Base-by-base conservation (phyloP, 805 yeast species). In the Saccharomycopsis sp. region DNA sequence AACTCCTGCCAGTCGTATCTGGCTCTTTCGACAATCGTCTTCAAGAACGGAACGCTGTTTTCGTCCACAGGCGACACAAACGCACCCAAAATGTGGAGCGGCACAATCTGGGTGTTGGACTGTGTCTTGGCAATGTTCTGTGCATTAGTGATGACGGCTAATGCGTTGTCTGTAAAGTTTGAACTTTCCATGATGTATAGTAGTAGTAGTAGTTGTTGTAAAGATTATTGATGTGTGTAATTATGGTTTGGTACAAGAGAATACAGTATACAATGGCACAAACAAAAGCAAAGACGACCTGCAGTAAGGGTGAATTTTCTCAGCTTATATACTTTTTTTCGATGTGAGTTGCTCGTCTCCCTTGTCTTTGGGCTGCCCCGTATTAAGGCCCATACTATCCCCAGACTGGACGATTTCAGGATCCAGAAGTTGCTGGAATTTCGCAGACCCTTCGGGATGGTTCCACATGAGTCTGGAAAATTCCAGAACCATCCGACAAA, bases 81-180 rank as follows among this genome's bases (percentile, higher is more conserved):
- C 21, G 98, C 97, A 16, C 96, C 97, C 62, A 92, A 75, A 57
- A 94, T 71, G 72, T 94, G 99, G 57, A 91, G 70, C n/a, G 99
- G 99, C 56, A 81, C 75, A 57, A 94, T 75, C 69, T 89, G 92
- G 7, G 92, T 77, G 72, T 94, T 91, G 54, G 87, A 79, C 67
- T 89, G 90, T 64, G 90, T 95, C 67, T 83, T 80, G 48, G 97
- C 97, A 61, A 94, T 73, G 68, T 86, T 82, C 59, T 84, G 82
- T 56, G 98, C 96, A 66, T 82, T 78, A 64, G 88, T 86, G 54
- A 94, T 78, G 61, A 92, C 81, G 56, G 80, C 84, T 66, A 90
- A 81, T 50, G 97, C 98, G 71, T 94, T 88, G 71, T 94, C 98
- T 61, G 99, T 94, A 65, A 89, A 88, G 78, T 89, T 91, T 59